Conservation (phyloP, 129 eudicot genomes). For the Calendula officinalis region DNA sequence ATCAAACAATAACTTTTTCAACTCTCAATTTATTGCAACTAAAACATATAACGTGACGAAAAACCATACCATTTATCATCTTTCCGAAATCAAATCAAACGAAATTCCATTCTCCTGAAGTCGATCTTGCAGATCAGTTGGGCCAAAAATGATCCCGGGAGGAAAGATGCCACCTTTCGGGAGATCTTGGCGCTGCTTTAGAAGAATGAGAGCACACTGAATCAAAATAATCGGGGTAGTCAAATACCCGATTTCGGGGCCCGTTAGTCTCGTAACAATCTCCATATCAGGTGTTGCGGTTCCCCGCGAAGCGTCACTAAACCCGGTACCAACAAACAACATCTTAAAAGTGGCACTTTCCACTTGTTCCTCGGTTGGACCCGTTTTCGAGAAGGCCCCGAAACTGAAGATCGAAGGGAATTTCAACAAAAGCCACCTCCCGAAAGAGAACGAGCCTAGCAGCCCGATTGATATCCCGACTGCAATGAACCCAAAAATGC, state of each 20-base stretch:
- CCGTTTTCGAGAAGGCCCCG: conserved; percentile 60
- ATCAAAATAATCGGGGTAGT: conserved; percentile 74
- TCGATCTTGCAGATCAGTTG: conserved; percentile 72
- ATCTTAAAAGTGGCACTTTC: conserved; percentile 68
- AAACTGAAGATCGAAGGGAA: conserved; percentile 73
- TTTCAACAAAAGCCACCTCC: conserved; percentile 70
- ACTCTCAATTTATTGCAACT: conserved; percentile 11
- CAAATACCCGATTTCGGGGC: conserved; percentile 91
- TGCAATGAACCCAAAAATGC: conserved; percentile 36
- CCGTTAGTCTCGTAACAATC: conserved; percentile 71
- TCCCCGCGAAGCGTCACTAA: conserved; percentile 42
- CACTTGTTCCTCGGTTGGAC: conserved; percentile 78
- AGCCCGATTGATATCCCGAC: conserved; percentile 56
- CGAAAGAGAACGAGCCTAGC: conserved; percentile 40
- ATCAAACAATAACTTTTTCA: neutral
- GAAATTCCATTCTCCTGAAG: conserved; percentile 81
- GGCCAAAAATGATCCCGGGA: conserved; percentile 82
- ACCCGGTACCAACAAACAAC: conserved; percentile 87
- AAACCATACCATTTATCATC: conserved; percentile 27
- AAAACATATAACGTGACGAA: conserved; percentile 11
- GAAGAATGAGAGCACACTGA: conserved; percentile 65
- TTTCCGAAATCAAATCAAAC: conserved; percentile 67
- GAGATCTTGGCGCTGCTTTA: conserved; percentile 53
- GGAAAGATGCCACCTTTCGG: conserved; percentile 86
- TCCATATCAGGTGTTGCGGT: conserved; percentile 68